Percentiles rank a stretch among this genome's conserved stretches.
Evolutionary conservation across 2,329 filamentous ascomycete genomes (phyloP).

Genomic region (Lomentospora prolificans): DNA sequence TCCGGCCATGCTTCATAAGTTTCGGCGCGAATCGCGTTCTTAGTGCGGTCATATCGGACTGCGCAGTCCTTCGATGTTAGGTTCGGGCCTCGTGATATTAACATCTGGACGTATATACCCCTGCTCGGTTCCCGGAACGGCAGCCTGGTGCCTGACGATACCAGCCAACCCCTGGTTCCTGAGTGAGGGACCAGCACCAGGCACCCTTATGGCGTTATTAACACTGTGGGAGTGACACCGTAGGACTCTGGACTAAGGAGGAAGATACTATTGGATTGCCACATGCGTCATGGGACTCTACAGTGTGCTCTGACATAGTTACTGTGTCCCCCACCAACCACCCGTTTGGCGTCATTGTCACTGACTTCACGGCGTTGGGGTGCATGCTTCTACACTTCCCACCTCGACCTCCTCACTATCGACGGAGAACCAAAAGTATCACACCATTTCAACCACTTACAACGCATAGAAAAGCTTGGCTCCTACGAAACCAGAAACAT

Average conservation of each 20-base stretch:
- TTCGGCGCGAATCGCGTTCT: no score
- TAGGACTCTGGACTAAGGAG: not conserved
- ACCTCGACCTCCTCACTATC: not conserved
- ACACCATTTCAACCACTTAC: no score
- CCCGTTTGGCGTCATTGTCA: not conserved
- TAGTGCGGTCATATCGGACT: no score
- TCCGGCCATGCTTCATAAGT: no score
- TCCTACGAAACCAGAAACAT: not conserved
- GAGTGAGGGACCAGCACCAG: not conserved
- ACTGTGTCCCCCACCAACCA: not conserved
- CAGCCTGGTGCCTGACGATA: no score
- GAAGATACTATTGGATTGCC: not conserved
- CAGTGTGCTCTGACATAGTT: not conserved
- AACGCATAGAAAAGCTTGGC: no score
- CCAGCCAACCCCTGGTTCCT: no score
- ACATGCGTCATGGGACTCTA: not conserved
- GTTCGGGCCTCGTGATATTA: no score
- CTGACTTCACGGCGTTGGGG: not conserved
- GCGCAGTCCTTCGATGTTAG: no score
- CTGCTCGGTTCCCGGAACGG: no score
- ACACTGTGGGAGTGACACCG: not conserved
- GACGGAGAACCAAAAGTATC: no score
- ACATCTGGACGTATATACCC: no score
- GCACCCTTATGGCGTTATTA: not conserved
- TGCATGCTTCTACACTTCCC: not conserved